phyloP scores from a whole-genome alignment of 1,139 yeast genomes.

The Geotrichum klebahnii region DNA sequence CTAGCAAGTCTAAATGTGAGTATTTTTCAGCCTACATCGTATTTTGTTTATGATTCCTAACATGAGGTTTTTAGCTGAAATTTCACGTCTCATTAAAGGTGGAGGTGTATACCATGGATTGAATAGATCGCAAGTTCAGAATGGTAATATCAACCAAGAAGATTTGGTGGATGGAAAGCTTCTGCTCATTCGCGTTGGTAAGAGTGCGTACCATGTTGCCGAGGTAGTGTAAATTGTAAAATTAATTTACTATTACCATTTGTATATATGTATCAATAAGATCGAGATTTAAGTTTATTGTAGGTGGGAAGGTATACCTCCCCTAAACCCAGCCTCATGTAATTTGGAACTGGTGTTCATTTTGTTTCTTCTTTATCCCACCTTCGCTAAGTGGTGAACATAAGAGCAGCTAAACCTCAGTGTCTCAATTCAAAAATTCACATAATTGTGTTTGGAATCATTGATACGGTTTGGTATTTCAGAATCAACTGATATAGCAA shows the following conservation, averaged over 20 bases:
- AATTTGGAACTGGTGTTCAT: no score
- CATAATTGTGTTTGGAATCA: no score
- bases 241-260: no score
- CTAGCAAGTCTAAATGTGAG: conserved; percentile 44
- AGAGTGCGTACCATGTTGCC: conserved; percentile 36
- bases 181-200: conserved; percentile 70
- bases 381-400: no score
- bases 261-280: background rate
- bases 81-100: conserved; percentile 57
- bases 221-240: conserved; percentile 19
- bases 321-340: no score
- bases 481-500: background rate
- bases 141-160: conserved; percentile 48
- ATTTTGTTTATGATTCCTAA: conserved; percentile 34
- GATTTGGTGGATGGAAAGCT: conserved; percentile 49
- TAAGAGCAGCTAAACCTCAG: no score
- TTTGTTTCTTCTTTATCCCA: no score
- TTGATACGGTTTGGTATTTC: background rate
- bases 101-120: conserved; percentile 78
- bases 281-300: background rate
- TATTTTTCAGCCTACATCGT: conserved; percentile 23
- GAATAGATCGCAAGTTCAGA: conserved; percentile 50
- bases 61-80: conserved; percentile 42
- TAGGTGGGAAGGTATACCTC: no score
- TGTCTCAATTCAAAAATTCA: no score